phyloP scores from a whole-genome alignment of 331 rosid species.

The Dryas integrifolia region DNA sequence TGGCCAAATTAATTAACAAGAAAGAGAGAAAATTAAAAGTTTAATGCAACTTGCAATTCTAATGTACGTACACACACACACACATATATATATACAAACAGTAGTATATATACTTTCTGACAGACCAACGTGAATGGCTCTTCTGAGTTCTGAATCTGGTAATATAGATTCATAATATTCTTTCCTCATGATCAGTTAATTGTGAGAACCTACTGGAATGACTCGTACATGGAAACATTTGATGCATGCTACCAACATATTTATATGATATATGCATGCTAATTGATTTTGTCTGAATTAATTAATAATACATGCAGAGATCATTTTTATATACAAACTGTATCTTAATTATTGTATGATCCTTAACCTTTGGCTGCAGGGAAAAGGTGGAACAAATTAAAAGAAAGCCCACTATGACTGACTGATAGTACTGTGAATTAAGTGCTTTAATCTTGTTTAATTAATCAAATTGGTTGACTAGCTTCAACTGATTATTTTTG shows the following conservation, averaged over 20 bases:
- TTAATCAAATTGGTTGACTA: too few species aligned
- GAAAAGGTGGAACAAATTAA: background rate
- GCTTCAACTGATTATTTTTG: too few species aligned
- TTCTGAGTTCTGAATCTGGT: background rate
- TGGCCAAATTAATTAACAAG: too few species aligned
- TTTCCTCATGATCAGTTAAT: background rate
- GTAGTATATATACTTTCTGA: constrained; percentile 6
- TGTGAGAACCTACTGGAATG: constrained; percentile 28
- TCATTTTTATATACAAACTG: background rate
- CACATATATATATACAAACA: background rate
- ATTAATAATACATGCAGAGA: background rate
- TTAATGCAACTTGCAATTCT: constrained; percentile 5
- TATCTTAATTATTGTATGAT: background rate
- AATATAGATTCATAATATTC: background rate
- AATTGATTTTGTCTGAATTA: background rate
- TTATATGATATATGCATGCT: too few species aligned
- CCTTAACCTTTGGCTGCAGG: background rate
- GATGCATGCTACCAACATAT: too few species aligned
- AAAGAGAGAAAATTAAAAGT: background rate
- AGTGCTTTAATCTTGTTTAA: too few species aligned
- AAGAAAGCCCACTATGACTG: background rate
- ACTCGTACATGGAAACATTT: constrained; percentile 31
- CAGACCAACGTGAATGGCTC: constrained; percentile 30
- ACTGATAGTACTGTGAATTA: too few species aligned
- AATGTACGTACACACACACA: background rate